Conservation (phyloP, 495 filamentous ascomycete genomes). For the Hypoxylon rickii region DNA sequence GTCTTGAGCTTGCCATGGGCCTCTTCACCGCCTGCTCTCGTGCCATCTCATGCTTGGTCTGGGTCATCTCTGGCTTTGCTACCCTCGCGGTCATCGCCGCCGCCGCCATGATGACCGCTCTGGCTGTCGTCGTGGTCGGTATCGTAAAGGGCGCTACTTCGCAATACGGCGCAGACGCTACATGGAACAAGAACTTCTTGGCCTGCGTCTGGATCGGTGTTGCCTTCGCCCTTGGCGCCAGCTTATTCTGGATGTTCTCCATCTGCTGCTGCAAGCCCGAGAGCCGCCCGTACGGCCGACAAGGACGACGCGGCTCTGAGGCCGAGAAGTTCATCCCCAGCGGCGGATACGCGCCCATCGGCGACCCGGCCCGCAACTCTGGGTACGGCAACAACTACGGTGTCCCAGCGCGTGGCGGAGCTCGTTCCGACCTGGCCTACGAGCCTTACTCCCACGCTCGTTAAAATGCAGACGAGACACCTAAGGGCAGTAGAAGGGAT, state of each 20-base stretch:
- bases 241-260: conserved; percentile 87
- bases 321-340: conserved; percentile 54
- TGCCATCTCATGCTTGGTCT: conserved; percentile 54
- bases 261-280: conserved; percentile 80
- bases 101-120: conserved; percentile 62
- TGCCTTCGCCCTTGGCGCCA: conserved; percentile 70
- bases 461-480: conserved; percentile 34
- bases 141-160: conserved; percentile 66
- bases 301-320: conserved; percentile 22
- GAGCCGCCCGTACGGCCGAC: conserved; percentile 34
- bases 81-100: conserved; percentile 66
- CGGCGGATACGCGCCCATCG: conserved; percentile 51
- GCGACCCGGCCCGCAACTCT: conserved; percentile 40
- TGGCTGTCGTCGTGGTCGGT: conserved; percentile 66
- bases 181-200: conserved; percentile 69
- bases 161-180: conserved; percentile 66
- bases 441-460: conserved; percentile 58
- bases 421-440: conserved; percentile 51
- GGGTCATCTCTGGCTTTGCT: conserved; percentile 53
- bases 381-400: conserved; percentile 46
- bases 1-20: conserved; percentile 77
- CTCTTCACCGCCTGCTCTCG: conserved; percentile 66
- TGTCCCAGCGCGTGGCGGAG: conserved; percentile 35
- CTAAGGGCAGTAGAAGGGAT: not conserved
- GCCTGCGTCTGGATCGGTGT: conserved; percentile 77